Conservation (phyloP, 2,329 filamentous ascomycete genomes). For the Emmonsiellopsis sp. region DNA sequence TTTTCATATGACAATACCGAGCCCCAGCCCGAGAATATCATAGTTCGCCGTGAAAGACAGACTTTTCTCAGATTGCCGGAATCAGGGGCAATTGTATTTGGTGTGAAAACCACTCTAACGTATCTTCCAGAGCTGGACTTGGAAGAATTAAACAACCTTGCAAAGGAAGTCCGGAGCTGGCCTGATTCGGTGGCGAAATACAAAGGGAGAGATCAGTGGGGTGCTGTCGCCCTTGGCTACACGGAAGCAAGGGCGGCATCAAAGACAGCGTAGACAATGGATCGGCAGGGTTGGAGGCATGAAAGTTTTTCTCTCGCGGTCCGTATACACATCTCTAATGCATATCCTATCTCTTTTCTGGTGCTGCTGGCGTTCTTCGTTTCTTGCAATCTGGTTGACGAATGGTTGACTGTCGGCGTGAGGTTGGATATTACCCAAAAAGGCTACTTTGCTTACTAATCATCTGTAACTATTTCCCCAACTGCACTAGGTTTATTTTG, state of each 20-base stretch:
- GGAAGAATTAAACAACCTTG: conserved; percentile 33
- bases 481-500: not conserved
- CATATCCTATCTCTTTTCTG: too few species aligned
- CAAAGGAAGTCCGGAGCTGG: conserved; percentile 37
- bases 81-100: conserved; percentile 39
- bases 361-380: too few species aligned
- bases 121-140: conserved; percentile 31
- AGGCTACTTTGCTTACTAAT: too few species aligned
- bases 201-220: conserved; percentile 38
- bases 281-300: too few species aligned
- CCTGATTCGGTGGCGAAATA: conserved; percentile 36
- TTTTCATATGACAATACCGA: conserved; percentile 30
- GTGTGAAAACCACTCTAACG: conserved; percentile 39
- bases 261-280: not conserved
- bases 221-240: conserved; percentile 27
- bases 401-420: too few species aligned
- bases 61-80: conserved; percentile 39
- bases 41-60: conserved; percentile 41
- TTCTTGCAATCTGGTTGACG: too few species aligned
- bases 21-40: conserved; percentile 30
- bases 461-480: too few species aligned
- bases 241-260: not conserved
- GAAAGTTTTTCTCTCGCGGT: too few species aligned
- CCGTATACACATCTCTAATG: too few species aligned
- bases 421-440: too few species aligned